Evolutionary conservation across 1,284 basidiomycete genomes (phyloP), one percentile per base, ranked within the genome.

Genomic region (Stygiomarasmius scandens): DNA sequence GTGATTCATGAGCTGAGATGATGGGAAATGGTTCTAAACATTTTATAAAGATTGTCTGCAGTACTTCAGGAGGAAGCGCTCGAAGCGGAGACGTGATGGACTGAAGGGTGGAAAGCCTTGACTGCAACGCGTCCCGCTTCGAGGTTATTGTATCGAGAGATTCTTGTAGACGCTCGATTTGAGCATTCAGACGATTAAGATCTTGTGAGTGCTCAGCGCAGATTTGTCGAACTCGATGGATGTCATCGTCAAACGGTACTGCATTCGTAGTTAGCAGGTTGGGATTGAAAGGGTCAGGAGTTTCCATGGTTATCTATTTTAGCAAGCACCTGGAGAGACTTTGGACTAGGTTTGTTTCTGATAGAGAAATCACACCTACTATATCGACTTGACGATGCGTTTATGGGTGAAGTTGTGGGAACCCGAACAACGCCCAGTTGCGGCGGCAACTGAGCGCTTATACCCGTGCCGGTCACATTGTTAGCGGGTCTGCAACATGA

Each of bases 1-100:
- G 53, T 24, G 45, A 32, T 36, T 54, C 29, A 22, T 38, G 20
- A 19, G 32, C 27, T 14, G 44, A 24, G 19, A 54, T 43, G 20
- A 48, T 24, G 20, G 53, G 53, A 25, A 54, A 54, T 12, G 45
- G 20, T 24, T 38, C 22, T 4, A 54, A 24, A 3, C 44, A 47
- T 14, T 11, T n/a, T 10, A 10, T 8, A 22, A 48, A 54, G 19
- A 54, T 54, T 12, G 34, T 27, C 41, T 48, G 53, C 2, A 54
- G 45, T 19, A 54, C 36, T 36, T 54, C 52, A 20, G 52, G 38
- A 6, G 52, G 45, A 22, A n/a, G 36, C 9, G 23, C 11, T 25
- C 44, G 44, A 24, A 54, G 27, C 44, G 52, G 52, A 10, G 52
- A 54, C 16, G 25, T 25, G 22, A 24, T 48, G 46, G 12, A 48